Evolutionary conservation across 2,329 filamentous ascomycete genomes (phyloP).

Genomic region (Scytalidium lignicola): DNA sequence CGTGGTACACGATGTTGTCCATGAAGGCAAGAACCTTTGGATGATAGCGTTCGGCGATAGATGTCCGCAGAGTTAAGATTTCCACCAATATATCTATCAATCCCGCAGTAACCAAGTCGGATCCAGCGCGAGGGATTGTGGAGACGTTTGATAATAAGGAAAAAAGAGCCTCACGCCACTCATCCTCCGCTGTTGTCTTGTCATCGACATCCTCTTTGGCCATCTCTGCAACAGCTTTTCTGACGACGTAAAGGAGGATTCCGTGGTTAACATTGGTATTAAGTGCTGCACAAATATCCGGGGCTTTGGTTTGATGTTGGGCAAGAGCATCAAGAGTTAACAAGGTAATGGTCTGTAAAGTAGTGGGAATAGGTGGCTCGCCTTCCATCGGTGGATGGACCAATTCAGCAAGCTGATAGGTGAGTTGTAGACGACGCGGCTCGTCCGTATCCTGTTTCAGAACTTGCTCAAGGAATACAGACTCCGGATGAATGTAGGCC

Average conservation of each 20-base stretch:
- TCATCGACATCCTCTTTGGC: slow-evolving; percentile 54
- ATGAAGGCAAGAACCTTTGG: slow-evolving; percentile 81
- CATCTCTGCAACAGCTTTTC: slow-evolving; percentile 84
- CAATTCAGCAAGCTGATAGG: slow-evolving; percentile 87
- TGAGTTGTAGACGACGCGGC: slow-evolving; percentile 80
- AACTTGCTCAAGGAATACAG: slow-evolving; percentile 78
- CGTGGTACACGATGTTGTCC: slow-evolving; percentile 80
- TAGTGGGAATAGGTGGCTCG: slow-evolving; percentile 61
- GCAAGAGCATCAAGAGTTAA: slow-evolving; percentile 80
- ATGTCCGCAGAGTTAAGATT: slow-evolving; percentile 76
- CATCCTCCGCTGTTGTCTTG: slow-evolving; percentile 64
- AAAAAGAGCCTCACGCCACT: slow-evolving; percentile 88
- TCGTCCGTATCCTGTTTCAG: slow-evolving; percentile 85
- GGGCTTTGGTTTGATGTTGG: slow-evolving; percentile 69
- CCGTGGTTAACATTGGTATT: slow-evolving; percentile 96
- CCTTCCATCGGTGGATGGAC: slow-evolving; percentile 76
- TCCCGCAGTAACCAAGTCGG: slow-evolving; percentile 82
- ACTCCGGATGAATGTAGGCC: slow-evolving; percentile 81
- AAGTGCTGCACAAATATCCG: slow-evolving; percentile 83
- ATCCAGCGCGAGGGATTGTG: slow-evolving; percentile 66
- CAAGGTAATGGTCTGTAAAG: slow-evolving; percentile 78
- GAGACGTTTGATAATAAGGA: slow-evolving; percentile 80
- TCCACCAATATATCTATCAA: slow-evolving; percentile 88
- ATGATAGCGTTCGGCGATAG: slow-evolving; percentile 76
- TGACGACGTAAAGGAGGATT: slow-evolving; percentile 84